A percentile compares a stretch with the other conserved stretches of the same genome.
phyloP scores from a whole-genome alignment of 2,329 filamentous ascomycete species.

The Aquanectria penicillioides region DNA sequence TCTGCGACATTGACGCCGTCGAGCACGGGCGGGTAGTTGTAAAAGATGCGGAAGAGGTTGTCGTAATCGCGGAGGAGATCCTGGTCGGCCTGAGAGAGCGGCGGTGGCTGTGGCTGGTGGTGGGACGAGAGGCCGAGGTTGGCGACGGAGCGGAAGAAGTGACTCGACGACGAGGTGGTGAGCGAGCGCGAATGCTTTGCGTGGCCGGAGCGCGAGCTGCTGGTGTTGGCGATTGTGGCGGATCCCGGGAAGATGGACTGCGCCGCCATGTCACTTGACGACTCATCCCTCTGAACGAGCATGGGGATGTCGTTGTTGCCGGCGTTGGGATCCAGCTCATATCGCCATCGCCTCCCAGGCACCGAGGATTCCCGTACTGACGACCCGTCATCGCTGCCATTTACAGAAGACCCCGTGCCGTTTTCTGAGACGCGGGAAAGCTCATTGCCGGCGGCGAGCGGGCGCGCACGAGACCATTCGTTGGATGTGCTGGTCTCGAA shows the following conservation, averaged over 20 bases:
- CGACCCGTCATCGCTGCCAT: conserved; percentile 36
- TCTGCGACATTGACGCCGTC: conserved; percentile 90
- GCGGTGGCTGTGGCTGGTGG: conserved; percentile 55
- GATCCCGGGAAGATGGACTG: conserved; percentile 44
- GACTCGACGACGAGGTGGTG: conserved; percentile 53
- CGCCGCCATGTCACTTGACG: conserved; percentile 29
- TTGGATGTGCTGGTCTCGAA: conserved; percentile 88
- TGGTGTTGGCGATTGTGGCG: conserved; percentile 42
- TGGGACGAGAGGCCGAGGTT: conserved; percentile 68
- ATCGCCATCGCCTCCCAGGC: conserved; percentile 76
- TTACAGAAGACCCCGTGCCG: conserved; percentile 44
- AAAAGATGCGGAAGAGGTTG: conserved; percentile 95
- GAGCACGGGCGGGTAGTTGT: conserved; percentile 86
- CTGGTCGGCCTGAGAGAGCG: conserved; percentile 69
- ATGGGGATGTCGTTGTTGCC: conserved; percentile 84
- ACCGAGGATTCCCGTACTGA: conserved; percentile 23
- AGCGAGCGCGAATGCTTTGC: conserved; percentile 61
- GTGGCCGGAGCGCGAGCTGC: conserved; percentile 55
- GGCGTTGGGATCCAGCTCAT: conserved; percentile 83
- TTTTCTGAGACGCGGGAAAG: conserved; percentile 67
- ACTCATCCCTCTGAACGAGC: conserved; percentile 80
- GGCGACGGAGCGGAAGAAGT: conserved; percentile 88
- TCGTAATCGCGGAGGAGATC: conserved; percentile 92
- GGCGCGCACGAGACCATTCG: conserved; percentile 68
- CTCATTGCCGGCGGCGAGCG: conserved; percentile 51